These are phyloP conservation scores for Hyphodiscus hymeniophilus DNA, from an alignment of 495 filamentous ascomycete species.

Conservation along the genomic window DNA sequence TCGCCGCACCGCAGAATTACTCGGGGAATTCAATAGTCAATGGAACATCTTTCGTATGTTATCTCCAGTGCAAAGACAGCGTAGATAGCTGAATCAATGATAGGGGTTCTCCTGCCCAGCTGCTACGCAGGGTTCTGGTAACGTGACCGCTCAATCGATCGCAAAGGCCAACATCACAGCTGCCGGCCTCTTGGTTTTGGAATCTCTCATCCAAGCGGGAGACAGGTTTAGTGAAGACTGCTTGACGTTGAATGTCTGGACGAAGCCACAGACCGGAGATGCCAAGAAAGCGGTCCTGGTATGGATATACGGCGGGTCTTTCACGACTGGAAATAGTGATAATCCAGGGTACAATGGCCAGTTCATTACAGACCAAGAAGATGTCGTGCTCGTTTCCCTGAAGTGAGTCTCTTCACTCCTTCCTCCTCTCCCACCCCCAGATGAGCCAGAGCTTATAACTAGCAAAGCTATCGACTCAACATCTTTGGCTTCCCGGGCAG, in stretches of 20 bases:
- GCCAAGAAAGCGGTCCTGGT: conserved; percentile 31
- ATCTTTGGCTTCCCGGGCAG: conserved; percentile 28
- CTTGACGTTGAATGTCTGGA: conserved; percentile 47
- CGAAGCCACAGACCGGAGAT: conserved; percentile 26
- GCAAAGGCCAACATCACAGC: conserved; percentile 7
- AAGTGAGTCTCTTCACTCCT: conserved; percentile 26
- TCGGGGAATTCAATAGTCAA: conserved; percentile 12
- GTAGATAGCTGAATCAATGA: neutral
- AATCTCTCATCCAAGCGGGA: conserved; percentile 1
- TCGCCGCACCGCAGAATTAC: conserved; percentile 30
- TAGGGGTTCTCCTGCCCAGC: conserved; percentile 4
- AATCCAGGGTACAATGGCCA: conserved; percentile 31
- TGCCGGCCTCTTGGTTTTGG: conserved; percentile 4
- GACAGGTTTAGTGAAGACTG: conserved; percentile 42
- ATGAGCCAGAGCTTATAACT: neutral
- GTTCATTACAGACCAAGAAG: conserved; percentile 35
- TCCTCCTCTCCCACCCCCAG: no score
- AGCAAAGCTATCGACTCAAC: conserved; percentile 51
- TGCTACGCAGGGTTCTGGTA: neutral
- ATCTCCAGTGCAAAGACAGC: neutral
- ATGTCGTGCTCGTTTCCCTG: conserved; percentile 51
- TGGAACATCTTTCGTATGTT: conserved; percentile 23
- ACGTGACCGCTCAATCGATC: neutral
- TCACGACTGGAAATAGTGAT: conserved; percentile 25
- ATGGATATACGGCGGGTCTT: conserved; percentile 34